Conservation (phyloP, 768 basidiomycete species). For the Lentinula lateritia region DNA sequence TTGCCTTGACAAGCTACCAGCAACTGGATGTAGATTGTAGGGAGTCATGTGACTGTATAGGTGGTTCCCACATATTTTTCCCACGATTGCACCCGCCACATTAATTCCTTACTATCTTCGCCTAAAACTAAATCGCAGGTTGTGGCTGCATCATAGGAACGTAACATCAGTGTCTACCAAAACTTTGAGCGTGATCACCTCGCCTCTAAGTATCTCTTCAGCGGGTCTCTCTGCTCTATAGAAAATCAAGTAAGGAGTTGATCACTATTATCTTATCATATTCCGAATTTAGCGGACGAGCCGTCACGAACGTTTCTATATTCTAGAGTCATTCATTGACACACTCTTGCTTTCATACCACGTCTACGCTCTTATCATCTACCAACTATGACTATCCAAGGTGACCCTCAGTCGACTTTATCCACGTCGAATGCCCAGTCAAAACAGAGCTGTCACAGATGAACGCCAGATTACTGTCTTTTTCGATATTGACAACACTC, state of each 20-base stretch:
- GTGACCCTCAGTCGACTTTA: neutral
- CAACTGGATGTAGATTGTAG: neutral
- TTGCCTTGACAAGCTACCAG: neutral
- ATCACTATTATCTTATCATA: neutral
- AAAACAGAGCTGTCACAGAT: conserved; percentile 29
- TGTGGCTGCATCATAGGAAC: too few relatives aligned
- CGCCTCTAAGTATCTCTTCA: too few relatives aligned
- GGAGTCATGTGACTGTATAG: neutral
- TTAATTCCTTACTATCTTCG: too few relatives aligned
- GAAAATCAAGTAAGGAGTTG: neutral
- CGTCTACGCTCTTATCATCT: neutral
- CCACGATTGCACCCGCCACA: neutral
- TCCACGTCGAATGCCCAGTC: neutral
- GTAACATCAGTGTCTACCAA: too few relatives aligned
- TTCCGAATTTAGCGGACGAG: neutral
- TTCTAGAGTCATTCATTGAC: neutral
- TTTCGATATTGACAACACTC: conserved; percentile 87
- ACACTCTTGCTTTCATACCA: neutral
- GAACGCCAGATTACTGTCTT: conserved; percentile 54
- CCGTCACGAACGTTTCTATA: neutral
- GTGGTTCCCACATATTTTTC: neutral
- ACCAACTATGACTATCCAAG: neutral
- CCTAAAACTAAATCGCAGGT: too few relatives aligned
- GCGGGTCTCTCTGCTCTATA: too few relatives aligned
- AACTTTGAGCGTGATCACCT: too few relatives aligned